These are phyloP conservation scores for Cutaneotrichosporon sp. DNA, from an alignment of 1,284 basidiomycete genomes.

Conservation along the genomic window DNA sequence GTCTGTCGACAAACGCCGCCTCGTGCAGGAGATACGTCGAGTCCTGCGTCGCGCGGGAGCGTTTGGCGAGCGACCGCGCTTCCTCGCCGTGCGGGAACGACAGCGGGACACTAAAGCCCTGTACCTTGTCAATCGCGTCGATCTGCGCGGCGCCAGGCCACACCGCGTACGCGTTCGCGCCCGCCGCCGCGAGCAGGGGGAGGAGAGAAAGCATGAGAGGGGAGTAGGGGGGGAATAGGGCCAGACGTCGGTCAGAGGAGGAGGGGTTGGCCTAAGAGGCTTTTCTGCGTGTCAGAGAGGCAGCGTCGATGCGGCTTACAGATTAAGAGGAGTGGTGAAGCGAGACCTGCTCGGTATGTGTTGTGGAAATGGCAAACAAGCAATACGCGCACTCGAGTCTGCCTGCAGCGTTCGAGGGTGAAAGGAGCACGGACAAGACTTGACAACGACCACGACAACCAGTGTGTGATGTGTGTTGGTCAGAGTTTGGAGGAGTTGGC, in stretches of 20 bases:
- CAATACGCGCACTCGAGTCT: too few relatives aligned
- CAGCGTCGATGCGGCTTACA: not conserved
- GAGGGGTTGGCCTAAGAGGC: not conserved
- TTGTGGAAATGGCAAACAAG: not conserved
- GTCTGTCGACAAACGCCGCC: slow-evolving; percentile 31
- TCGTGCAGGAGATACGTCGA: slow-evolving; percentile 31
- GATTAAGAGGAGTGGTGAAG: not conserved
- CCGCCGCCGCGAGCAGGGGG: slow-evolving; percentile 9
- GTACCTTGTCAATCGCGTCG: not conserved
- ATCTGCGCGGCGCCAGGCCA: not conserved
- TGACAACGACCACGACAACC: too few relatives aligned
- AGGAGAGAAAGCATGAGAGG: slow-evolving; percentile 19
- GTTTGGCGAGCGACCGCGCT: slow-evolving; percentile 23
- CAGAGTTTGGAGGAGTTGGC: too few relatives aligned
- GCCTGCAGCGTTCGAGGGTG: too few relatives aligned
- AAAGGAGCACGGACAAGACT: too few relatives aligned
- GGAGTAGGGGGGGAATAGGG: not conserved
- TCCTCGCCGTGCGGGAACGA: slow-evolving; percentile 18
- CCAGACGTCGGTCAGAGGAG: not conserved
- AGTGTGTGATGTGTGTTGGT: too few relatives aligned
- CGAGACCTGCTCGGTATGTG: not conserved
- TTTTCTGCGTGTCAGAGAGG: not conserved
- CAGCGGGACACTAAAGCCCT: slow-evolving; percentile 26
- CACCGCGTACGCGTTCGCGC: slow-evolving; percentile 11
- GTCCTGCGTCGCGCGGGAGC: slow-evolving; percentile 11